phyloP scores from a whole-genome alignment of 345 rosid genomes.

The Leavenworthia alabamica region DNA sequence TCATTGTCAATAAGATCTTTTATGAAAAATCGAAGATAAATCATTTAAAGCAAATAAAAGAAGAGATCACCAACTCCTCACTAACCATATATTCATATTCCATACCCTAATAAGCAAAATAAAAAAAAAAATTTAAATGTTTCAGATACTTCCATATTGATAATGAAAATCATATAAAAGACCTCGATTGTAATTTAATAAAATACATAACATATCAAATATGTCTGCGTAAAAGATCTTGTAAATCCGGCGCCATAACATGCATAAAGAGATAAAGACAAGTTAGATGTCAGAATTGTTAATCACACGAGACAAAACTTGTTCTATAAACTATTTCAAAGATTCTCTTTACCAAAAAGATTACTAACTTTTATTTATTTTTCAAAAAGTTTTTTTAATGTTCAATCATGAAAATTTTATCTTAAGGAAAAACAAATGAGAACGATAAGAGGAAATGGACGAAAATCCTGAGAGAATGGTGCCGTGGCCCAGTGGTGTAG shows the following conservation, averaged over 20 bases:
- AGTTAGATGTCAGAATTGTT: slow-evolving; percentile 28
- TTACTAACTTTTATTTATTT: background rate
- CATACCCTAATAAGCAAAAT: slow-evolving; percentile 17
- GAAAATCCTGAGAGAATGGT: background rate
- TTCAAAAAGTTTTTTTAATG: background rate
- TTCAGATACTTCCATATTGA: slow-evolving; percentile 16
- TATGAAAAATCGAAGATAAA: background rate
- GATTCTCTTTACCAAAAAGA: slow-evolving; percentile 5
- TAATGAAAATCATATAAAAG: slow-evolving; percentile 15
- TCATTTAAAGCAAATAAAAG: background rate
- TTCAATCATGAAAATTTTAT: background rate
- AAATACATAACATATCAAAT: slow-evolving; percentile 8
- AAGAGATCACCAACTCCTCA: slow-evolving; percentile 24
- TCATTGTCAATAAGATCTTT: slow-evolving; percentile 13
- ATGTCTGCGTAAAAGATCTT: slow-evolving; percentile 30
- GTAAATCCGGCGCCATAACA: slow-evolving; percentile 35
- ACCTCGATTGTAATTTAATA: background rate
- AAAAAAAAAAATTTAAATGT: background rate
- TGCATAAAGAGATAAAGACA: slow-evolving; percentile 20
- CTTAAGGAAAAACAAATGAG: background rate
- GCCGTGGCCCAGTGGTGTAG: background rate
- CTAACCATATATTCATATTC: slow-evolving; percentile 26
- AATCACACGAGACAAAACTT: slow-evolving; percentile 27
- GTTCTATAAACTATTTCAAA: slow-evolving; percentile 17
- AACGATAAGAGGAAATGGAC: background rate